These are phyloP conservation scores for Henckelia pumila DNA, from an alignment of 257 asterid species.

Conservation along the genomic window DNA sequence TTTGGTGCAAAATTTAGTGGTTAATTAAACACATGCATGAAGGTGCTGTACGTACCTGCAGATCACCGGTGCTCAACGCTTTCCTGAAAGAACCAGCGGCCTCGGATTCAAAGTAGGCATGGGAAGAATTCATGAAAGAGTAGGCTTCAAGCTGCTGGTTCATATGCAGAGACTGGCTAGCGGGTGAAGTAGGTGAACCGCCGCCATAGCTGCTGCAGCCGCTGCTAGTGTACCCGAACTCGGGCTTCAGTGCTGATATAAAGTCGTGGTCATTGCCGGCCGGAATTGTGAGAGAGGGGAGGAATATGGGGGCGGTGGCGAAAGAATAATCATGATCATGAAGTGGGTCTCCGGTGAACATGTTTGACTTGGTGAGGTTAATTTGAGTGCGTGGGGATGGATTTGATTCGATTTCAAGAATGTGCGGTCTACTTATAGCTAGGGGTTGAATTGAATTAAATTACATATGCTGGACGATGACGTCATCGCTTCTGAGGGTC, in stretches of 20 bases:
- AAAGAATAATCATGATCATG: too few relatives aligned
- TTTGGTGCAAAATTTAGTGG: too few relatives aligned
- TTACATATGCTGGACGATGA: too few relatives aligned
- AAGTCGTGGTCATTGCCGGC: conserved; percentile 46
- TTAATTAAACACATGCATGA: too few relatives aligned
- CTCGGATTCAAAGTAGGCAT: conserved; percentile 40
- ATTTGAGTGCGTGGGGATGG: too few relatives aligned
- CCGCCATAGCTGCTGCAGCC: conserved; percentile 76
- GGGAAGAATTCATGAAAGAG: conserved; percentile 39
- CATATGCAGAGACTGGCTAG: conserved; percentile 51
- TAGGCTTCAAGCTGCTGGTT: conserved; percentile 39
- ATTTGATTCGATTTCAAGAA: too few relatives aligned
- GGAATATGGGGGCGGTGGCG: conserved; percentile 28
- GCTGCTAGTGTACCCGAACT: conserved; percentile 55
- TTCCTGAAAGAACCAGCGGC: conserved; percentile 51
- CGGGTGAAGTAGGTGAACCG: conserved; percentile 53
- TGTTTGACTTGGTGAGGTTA: too few relatives aligned
- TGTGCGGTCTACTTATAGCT: too few relatives aligned
- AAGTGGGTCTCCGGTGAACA: too few relatives aligned
- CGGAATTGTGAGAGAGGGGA: conserved; percentile 47
- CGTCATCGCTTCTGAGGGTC: too few relatives aligned
- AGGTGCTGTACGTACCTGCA: too few relatives aligned
- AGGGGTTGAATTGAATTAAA: too few relatives aligned
- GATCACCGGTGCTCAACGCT: conserved; percentile 60
- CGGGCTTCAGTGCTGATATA: conserved; percentile 44